Base-by-base conservation (phyloP, 2,329 filamentous ascomycete genomes). In the Cercospora janseana region DNA sequence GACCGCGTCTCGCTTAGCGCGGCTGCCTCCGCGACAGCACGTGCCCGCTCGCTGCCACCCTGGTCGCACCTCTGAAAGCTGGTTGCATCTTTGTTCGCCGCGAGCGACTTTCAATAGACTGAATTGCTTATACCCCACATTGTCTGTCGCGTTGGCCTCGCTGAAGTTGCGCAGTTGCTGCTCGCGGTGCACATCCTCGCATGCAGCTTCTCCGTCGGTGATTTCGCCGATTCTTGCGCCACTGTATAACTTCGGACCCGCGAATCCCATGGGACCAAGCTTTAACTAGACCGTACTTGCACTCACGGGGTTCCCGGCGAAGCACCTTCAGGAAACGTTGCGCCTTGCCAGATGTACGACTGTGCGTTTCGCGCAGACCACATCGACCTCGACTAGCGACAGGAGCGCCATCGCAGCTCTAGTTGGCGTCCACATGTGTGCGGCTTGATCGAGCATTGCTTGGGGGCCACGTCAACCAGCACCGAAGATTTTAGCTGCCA, bases 391-490 rank as follows among this genome's bases (percentile, higher is more conserved):
- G 13, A 13, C 23, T 16, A 40, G 35, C 8, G 21, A 40, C 34
- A 26, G 35, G 10, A 6, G 16, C 20, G 16, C 44, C 15, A 47
- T 16, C 23, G 10, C 12, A n/a, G 12, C 15, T 12, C 13, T 8
- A 26, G 24, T 15, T 18, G 24, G 23, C 21, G 23, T 16, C 23
- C 32, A 40, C 32, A 38, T 29, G 24, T 29, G 32, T 32, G 26
- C 27, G 23, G 23, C 38, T 37, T 41, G 37, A 57, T 56, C 53
- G 45, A 34, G 21, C 27, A 41, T 34, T 38, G 40, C 52, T 52
- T 54, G 49, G 50, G 54, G 29, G 53, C 50, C 47, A 57, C 56
- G 52, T 54, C 56, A 46, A 18, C 40, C 28, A 38, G 16, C 15
- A 29, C 10, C 41, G 15, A 45, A n/a, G 15, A 2, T 18, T 21